Evolutionary conservation across 2,329 filamentous ascomycete genomes (phyloP), one percentile per base, ranked within the genome.

Genomic region (Hypomyces perniciosus): DNA sequence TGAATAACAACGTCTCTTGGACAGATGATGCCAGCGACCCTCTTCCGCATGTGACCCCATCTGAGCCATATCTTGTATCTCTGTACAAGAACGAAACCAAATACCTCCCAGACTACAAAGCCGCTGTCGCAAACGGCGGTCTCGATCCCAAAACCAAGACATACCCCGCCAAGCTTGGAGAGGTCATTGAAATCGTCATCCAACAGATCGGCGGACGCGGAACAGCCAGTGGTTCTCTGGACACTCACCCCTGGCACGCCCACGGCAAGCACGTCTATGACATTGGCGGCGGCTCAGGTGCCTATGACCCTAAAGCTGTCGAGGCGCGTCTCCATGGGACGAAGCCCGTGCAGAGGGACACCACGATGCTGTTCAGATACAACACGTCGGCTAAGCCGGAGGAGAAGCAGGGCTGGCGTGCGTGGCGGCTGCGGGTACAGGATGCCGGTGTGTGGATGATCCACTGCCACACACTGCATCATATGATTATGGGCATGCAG

Each of bases 401-500:
- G 4, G 61, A 68, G 5, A 71, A 70, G 2, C 68, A 72, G 0
- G 80, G 81, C 0, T 86, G 82, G 82, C 68, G 81, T 20, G 81
- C 73, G 0, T 85, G 81, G 82, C 68, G 82, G 8, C 63, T 84
- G 1, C 59, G 68, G 4, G 61, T 76, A 1, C 62, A 68, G 9
- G 37, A 54, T 29, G 41, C 53, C 0, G 81, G 80, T 0, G 78
- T 78, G 3, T 84, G 79, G 79, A 78, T 83, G 77, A 68, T 83
- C 55, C 80, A 84, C 61, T 84, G 80, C 55, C 80, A 84, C 60
- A 73, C 78, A 12, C 55, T 78, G 45, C 73, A 76, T 48, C 80
- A 84, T 60, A 79, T 80, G 72, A 65, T 79, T 13, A 81, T 82
- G 53, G 56, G 74, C 58, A 65, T 67, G 72, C 48, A 57, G 33